Conservation (phyloP, 345 rosid genomes). For the Sisymbrium irio region DNA sequence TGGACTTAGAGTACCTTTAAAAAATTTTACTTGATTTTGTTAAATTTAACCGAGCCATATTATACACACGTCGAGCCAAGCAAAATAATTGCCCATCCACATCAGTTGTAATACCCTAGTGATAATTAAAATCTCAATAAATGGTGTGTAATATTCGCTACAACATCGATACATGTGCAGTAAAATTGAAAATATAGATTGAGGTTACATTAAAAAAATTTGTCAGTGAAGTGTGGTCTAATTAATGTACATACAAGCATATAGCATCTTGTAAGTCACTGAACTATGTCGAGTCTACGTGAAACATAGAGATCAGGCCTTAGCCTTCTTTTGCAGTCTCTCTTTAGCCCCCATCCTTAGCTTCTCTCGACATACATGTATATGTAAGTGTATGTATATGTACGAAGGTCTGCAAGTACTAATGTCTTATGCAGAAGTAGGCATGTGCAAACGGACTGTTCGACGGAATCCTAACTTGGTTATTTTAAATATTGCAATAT, state of each 20-base stretch:
- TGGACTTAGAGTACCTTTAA: not conserved
- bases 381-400: not conserved
- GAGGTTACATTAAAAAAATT: constrained; percentile 22
- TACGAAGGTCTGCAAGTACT: constrained; percentile 13
- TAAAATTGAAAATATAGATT: constrained; percentile 1
- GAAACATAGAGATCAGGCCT: constrained; percentile 36
- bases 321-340: constrained; percentile 30
- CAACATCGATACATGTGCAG: constrained; percentile 21
- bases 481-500: not conserved
- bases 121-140: not conserved
- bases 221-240: constrained; percentile 33
- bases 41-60: not conserved
- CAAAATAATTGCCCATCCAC: constrained; percentile 13
- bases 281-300: constrained; percentile 37
- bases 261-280: constrained; percentile 36
- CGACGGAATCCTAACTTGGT: not conserved
- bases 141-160: constrained; percentile 10
- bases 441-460: constrained; percentile 11
- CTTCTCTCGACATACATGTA: not conserved
- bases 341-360: constrained; percentile 9
- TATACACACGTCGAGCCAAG: constrained; percentile 6
- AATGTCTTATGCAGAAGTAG: not conserved
- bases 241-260: constrained; percentile 17
- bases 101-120: constrained; percentile 10
- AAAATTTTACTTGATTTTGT: not conserved